These are phyloP conservation scores for Hypoxylon fuscum DNA, from an alignment of 495 filamentous ascomycete species.

Conservation along the genomic window DNA sequence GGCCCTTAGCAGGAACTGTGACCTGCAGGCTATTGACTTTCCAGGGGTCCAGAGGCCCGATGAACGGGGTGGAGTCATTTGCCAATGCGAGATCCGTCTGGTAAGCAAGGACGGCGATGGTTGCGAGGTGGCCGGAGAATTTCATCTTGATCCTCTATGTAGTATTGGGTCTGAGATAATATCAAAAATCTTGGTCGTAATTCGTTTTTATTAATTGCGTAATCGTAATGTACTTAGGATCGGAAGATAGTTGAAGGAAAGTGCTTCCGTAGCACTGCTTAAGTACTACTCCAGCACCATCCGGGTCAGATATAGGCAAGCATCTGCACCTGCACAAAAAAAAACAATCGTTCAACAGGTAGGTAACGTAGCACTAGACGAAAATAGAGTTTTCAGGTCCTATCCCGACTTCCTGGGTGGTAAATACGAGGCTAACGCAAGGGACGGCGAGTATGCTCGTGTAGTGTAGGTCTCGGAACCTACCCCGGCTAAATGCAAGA, in stretches of 20 bases:
- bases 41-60: constrained; percentile 26
- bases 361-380: constrained; percentile 10
- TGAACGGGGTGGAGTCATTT: constrained; percentile 11
- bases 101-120: constrained; percentile 7
- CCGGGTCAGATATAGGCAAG: constrained; percentile 1
- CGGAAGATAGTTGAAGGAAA: background rate
- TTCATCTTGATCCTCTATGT: constrained; percentile 14
- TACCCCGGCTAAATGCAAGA: constrained; percentile 20
- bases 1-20: background rate
- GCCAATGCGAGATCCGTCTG: background rate
- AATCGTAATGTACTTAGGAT: background rate
- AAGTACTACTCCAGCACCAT: constrained; percentile 6
- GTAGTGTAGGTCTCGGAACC: constrained; percentile 1
- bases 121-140: background rate
- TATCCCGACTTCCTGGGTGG: constrained; percentile 13
- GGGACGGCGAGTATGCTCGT: constrained; percentile 5
- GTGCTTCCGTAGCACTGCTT: background rate
- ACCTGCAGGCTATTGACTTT: constrained; percentile 10
- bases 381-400: constrained; percentile 11
- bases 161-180: background rate
- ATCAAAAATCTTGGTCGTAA: background rate
- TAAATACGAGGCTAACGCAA: constrained; percentile 27
- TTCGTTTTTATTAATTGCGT: background rate
- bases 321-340: too few species aligned
- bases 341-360: constrained; percentile 10